Base-by-base conservation (phyloP, 345 rosid species). In the Citrus medica region DNA sequence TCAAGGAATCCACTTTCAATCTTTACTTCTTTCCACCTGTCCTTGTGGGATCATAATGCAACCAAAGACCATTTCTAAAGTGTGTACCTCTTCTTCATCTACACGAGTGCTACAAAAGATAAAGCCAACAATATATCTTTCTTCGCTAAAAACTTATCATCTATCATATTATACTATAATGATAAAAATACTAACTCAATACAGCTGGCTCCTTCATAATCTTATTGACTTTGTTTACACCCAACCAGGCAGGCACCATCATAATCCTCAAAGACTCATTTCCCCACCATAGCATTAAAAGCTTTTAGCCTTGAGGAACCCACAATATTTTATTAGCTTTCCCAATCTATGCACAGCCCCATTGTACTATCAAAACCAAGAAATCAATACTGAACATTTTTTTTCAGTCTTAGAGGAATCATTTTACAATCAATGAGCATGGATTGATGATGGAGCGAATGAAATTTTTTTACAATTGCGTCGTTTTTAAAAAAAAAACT, bases 201-300 rank as follows among this genome's bases (percentile, higher is more conserved):
- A 83, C 83, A 83, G 79, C 86, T 83, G 83, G 86, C 32, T 80
- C 70, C 66, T 68, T 80, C 74, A 70, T 75, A 59, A 55, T 77
- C 62, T 61, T 30, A 53, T 80, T 80, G 83, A 69, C 79, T 80
- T 83, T 63, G 81, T 59, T 62, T 74, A 9, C 77, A 58, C 59
- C 75, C 67, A 68, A 79, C 72, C 66, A 7, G 42, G 24, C 40
- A 65, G 6, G 65, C 82, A 75, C 28, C 72, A 81, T 81, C 80
- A 76, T 81, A 60, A 62, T 48, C 69, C 74, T 42, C 19, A 60
- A 71, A 71, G 76, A 78, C 80, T 78, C 68, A 2, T 9, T 53
- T 48, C 78, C 79, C 74, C 67, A 65, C 74, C 71, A 37, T 9
- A 69, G 40, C 83, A 65, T 77, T 56, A 56, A 48, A 55, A 65